A percentile compares a stretch with the other conserved stretches of the same genome.
phyloP scores from a whole-genome alignment of 495 filamentous ascomycete species.

The Pyronema domesticum region DNA sequence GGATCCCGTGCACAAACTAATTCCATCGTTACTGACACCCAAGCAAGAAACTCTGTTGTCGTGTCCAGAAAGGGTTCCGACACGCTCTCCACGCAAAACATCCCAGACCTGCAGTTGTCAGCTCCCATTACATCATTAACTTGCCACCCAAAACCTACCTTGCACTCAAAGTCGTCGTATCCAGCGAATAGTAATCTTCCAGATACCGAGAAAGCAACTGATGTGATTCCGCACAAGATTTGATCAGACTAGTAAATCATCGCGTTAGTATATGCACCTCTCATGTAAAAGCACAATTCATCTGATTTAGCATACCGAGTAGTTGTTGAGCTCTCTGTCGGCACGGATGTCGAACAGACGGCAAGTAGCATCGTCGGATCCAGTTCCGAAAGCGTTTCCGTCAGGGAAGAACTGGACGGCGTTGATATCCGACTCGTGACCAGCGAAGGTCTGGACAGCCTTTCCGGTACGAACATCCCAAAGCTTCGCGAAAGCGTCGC shows the following conservation, averaged over 20 bases:
- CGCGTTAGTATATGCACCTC: too few species aligned
- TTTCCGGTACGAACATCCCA: constrained; percentile 98
- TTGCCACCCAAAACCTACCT: constrained; percentile 40
- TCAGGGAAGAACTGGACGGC: constrained; percentile 99
- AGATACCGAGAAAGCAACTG: constrained; percentile 93
- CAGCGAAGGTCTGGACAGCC: constrained; percentile 94
- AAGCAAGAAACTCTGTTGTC: constrained; percentile 98
- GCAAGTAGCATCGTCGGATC: constrained; percentile 95
- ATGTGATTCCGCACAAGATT: constrained; percentile 94
- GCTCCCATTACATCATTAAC: constrained; percentile 12
- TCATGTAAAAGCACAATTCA: background rate
- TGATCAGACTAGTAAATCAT: constrained; percentile 57
- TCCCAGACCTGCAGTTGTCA: constrained; percentile 67
- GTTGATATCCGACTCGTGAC: constrained; percentile 98
- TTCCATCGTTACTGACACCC: constrained; percentile 95
- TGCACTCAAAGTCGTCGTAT: constrained; percentile 99
- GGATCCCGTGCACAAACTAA: constrained; percentile 97
- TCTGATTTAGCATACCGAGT: constrained; percentile 44
- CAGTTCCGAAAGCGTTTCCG: constrained; percentile 94
- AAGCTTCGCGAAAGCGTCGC: constrained; percentile 93
- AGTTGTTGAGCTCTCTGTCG: constrained; percentile 87
- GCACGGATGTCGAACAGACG: constrained; percentile 94
- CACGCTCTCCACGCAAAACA: constrained; percentile 86
- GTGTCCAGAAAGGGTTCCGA: constrained; percentile 87
- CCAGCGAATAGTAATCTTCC: constrained; percentile 90